Evolutionary conservation across 148 eudicot species (phyloP).

Genomic region (Persicaria tinctoria): DNA sequence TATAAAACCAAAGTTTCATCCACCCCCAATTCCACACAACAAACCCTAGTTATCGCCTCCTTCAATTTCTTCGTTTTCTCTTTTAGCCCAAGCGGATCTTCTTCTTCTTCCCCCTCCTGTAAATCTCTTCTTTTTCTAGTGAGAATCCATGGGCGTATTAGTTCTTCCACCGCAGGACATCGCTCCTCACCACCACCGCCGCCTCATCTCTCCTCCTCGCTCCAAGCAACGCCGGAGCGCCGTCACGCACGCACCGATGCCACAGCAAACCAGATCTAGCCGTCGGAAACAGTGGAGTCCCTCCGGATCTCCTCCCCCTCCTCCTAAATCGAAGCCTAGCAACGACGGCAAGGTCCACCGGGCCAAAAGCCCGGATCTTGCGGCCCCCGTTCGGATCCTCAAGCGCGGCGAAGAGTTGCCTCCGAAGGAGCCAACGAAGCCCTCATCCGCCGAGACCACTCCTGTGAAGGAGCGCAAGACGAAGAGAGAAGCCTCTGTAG

Average conservation of each 20-base stretch:
- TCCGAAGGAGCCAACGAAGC: slow-evolving; percentile 5
- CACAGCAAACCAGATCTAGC: slow-evolving; percentile 9
- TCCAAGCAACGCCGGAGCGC: background rate
- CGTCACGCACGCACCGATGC: background rate
- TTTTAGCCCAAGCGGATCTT: background rate
- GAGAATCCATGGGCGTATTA: slow-evolving; percentile 18
- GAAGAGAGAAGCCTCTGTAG: background rate
- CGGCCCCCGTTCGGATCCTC: slow-evolving; percentile 25
- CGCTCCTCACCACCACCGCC: slow-evolving; percentile 2
- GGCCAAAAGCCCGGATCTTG: slow-evolving; percentile 9
- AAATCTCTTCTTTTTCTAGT: too few species aligned
- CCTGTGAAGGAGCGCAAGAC: slow-evolving; percentile 4
- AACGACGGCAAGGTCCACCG: background rate
- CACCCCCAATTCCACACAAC: too few species aligned
- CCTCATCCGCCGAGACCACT: background rate
- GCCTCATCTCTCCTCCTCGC: slow-evolving; percentile 10
- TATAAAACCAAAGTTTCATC: too few species aligned
- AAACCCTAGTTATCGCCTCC: background rate
- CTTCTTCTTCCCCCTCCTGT: background rate
- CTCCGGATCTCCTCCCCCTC: slow-evolving; percentile 5
- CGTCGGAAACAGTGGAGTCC: slow-evolving; percentile 16
- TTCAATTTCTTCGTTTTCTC: background rate
- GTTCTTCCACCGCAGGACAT: slow-evolving; percentile 24
- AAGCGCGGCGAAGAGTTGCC: slow-evolving; percentile 28
- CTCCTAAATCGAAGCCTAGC: background rate